phyloP scores from a whole-genome alignment of 2,329 filamentous ascomycete genomes.

The Metarhizium humberi region DNA sequence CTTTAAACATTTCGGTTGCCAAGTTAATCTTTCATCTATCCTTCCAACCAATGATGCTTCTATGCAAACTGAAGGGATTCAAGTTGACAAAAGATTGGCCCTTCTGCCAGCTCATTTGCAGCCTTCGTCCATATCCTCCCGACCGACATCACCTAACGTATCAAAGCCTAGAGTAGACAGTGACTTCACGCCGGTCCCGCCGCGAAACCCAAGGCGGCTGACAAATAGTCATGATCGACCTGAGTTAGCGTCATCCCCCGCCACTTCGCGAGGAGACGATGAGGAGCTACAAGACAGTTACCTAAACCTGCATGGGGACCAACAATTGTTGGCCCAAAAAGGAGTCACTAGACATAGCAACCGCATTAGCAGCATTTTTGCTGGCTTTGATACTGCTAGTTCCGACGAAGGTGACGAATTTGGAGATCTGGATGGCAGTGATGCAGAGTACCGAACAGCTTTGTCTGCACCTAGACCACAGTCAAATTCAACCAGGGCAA shows the following conservation, averaged over 20 bases:
- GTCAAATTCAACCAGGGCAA: conserved; percentile 24
- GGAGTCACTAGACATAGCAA: conserved; percentile 53
- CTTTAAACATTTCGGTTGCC: conserved; percentile 72
- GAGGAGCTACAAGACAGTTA: conserved; percentile 50
- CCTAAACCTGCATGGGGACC: conserved; percentile 73
- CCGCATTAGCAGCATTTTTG: conserved; percentile 76
- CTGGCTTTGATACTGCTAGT: conserved; percentile 67
- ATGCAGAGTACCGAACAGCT: conserved; percentile 58
- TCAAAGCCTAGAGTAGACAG: conserved; percentile 10
- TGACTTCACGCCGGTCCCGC: conserved; percentile 43
- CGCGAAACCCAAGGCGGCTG: conserved; percentile 51
- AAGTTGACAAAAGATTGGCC: conserved; percentile 67
- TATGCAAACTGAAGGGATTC: conserved; percentile 85
- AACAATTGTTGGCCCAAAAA: conserved; percentile 53
- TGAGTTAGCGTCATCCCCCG: conserved; percentile 43
- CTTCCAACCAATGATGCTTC: conserved; percentile 22
- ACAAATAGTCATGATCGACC: conserved; percentile 33
- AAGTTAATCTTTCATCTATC: conserved; percentile 44
- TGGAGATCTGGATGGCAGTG: conserved; percentile 50
- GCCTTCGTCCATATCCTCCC: conserved; percentile 62
- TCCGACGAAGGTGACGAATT: conserved; percentile 59
- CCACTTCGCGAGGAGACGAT: conserved; percentile 27
- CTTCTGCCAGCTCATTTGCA: conserved; percentile 70
- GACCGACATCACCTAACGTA: conserved; percentile 44
- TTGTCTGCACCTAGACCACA: conserved; percentile 53